Conservation (phyloP, 2,329 filamentous ascomycete species). For the Fusarium oligoseptatum region DNA sequence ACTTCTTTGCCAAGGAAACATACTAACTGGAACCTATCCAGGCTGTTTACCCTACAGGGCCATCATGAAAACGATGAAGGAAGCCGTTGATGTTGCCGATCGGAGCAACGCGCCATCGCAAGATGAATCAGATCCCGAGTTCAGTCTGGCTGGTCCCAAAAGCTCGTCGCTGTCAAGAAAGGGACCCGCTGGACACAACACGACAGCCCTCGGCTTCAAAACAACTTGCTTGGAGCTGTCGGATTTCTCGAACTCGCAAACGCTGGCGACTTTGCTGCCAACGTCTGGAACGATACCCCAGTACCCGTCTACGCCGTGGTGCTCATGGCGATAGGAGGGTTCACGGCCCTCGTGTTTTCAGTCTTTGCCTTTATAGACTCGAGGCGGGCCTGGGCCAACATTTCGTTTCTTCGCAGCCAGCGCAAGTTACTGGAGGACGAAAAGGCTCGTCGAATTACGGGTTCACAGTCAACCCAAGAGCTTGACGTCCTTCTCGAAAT, state of each 20-base stretch:
- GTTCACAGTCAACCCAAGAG: conserved; percentile 28
- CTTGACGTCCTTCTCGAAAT: conserved; percentile 58
- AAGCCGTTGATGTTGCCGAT: not conserved
- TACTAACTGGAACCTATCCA: not conserved
- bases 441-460: conserved; percentile 17
- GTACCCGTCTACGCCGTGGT: conserved; percentile 62
- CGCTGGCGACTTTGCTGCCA: conserved; percentile 68
- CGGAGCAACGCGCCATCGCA: not conserved
- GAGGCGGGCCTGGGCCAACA: conserved; percentile 58
- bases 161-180: conserved; percentile 28
- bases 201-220: conserved; percentile 40
- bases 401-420: conserved; percentile 60
- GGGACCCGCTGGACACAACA: conserved; percentile 20
- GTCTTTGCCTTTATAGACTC: conserved; percentile 62
- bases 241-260: conserved; percentile 69
- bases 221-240: conserved; percentile 51
- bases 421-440: conserved; percentile 49
- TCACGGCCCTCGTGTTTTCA: conserved; percentile 58
- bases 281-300: conserved; percentile 67
- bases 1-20: not conserved
- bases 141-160: conserved; percentile 22
- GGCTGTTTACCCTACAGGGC: not conserved
- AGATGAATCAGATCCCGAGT: not conserved
- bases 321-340: conserved; percentile 67
- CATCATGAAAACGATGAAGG: not conserved